Percentiles rank a stretch among this genome's conserved stretches.
These are phyloP conservation scores for Hypoxylon crocopeplum DNA, from an alignment of 495 filamentous ascomycete genomes.

Conservation along the genomic window DNA sequence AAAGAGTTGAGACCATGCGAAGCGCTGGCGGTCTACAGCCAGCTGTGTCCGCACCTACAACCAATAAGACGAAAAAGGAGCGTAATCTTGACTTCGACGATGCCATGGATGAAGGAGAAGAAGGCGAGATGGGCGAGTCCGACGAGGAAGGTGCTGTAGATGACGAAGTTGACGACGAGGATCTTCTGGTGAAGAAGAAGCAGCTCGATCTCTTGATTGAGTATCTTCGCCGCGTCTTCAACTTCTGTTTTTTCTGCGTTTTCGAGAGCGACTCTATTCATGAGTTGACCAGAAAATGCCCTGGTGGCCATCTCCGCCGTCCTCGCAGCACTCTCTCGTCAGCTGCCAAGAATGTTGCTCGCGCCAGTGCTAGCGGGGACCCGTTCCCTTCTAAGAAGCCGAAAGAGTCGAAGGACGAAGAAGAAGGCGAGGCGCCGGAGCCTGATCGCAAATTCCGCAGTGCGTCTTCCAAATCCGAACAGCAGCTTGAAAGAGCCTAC, in stretches of 20 bases:
- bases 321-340: conserved; percentile 82
- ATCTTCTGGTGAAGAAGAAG: conserved; percentile 92
- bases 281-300: conserved; percentile 92
- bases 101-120: conserved; percentile 71
- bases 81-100: conserved; percentile 69
- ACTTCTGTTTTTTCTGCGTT: conserved; percentile 99
- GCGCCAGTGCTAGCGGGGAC: conserved; percentile 78
- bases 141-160: conserved; percentile 78
- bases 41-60: conserved; percentile 60
- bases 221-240: conserved; percentile 94
- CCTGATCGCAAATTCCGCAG: conserved; percentile 70
- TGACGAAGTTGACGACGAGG: conserved; percentile 87
- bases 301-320: conserved; percentile 92
- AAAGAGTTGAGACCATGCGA: conserved; percentile 80
- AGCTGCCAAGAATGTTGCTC: conserved; percentile 82
- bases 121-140: conserved; percentile 70
- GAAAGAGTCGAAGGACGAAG: conserved; percentile 69
- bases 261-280: conserved; percentile 98
- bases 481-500: conserved; percentile 91
- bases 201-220: conserved; percentile 94
- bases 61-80: conserved; percentile 67
- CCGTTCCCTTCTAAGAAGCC: conserved; percentile 82
- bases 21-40: conserved; percentile 76
- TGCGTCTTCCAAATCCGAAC: conserved; percentile 75
- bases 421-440: conserved; percentile 66